A percentile compares a stretch with the other conserved stretches of the same genome.
Conservation (phyloP, 208 protist genomes). For the Strigomonas culicis region DNA sequence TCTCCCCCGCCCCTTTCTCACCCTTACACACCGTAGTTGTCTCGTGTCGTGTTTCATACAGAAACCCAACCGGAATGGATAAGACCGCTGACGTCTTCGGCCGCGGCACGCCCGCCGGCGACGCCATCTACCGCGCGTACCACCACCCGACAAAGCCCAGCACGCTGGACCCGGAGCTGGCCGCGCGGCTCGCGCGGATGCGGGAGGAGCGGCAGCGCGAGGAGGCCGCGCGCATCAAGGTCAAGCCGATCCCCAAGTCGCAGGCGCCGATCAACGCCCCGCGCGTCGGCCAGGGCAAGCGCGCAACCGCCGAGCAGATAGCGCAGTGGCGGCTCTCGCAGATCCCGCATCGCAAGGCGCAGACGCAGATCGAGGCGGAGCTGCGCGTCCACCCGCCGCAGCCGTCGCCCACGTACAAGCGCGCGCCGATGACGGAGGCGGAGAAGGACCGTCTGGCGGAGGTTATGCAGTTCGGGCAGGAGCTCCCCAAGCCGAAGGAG, state of each 20-base stretch:
- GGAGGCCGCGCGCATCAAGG: conserved; percentile 54
- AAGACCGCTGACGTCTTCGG: conserved; percentile 65
- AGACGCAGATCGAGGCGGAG: conserved; percentile 52
- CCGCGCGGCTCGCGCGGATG: conserved; percentile 42
- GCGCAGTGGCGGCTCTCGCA: conserved; percentile 58
- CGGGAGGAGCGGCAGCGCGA: conserved; percentile 57
- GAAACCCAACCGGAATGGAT: conserved; percentile 33
- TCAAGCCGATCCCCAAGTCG: conserved; percentile 80
- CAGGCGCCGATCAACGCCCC: conserved; percentile 65
- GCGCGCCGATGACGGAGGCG: conserved; percentile 48
- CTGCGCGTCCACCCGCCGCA: conserved; percentile 20
- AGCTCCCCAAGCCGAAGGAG: conserved; percentile 49
- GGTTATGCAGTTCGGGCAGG: conserved; percentile 75
- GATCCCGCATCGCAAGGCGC: conserved; percentile 63
- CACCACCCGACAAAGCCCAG: conserved; percentile 60
- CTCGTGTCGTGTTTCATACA: too few relatives aligned
- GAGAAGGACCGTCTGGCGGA: conserved; percentile 84
- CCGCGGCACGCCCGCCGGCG: conserved; percentile 80
- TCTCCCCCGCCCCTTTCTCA: too few relatives aligned
- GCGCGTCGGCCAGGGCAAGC: conserved; percentile 40
- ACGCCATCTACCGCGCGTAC: conserved; percentile 89
- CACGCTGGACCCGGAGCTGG: conserved; percentile 78
- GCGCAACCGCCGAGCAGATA: conserved; percentile 43
- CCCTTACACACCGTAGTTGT: too few relatives aligned
- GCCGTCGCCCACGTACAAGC: conserved; percentile 27